Conservation (phyloP, 75 land plant genomes). For the Azolla pinnata region DNA sequence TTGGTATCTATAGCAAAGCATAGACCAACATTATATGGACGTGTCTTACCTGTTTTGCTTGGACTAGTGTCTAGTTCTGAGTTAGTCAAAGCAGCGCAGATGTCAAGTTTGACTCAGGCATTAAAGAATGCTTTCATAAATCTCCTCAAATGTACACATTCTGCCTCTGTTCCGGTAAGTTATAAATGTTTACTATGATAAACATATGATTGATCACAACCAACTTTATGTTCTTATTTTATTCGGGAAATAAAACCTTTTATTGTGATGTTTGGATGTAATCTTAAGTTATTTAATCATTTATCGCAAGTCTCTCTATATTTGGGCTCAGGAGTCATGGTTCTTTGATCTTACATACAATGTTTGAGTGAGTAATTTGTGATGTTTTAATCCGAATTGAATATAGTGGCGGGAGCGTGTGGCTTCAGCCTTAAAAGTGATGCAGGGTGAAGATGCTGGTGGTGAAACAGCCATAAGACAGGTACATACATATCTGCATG, state of each 20-base stretch:
- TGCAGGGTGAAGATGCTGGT: slow-evolving; percentile 49
- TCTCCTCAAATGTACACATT: slow-evolving; percentile 67
- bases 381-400: no score
- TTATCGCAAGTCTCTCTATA: no score
- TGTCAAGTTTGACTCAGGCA: slow-evolving; percentile 66
- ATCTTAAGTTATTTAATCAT: no score
- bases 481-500: neutral
- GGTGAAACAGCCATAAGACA: slow-evolving; percentile 6
- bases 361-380: no score
- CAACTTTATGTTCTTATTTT: no score
- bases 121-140: slow-evolving; percentile 79
- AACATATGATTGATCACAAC: no score
- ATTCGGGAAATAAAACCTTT: no score
- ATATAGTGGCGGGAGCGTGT: slow-evolving; percentile 88
- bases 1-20: slow-evolving; percentile 86
- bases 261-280: no score
- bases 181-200: no score
- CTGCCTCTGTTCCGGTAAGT: slow-evolving; percentile 59
- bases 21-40: slow-evolving; percentile 58
- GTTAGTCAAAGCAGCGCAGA: slow-evolving; percentile 49
- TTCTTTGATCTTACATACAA: no score
- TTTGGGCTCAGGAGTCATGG: no score
- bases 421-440: slow-evolving; percentile 43
- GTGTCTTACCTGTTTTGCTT: slow-evolving; percentile 65
- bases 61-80: slow-evolving; percentile 57